Percentiles rank a stretch among this genome's conserved stretches.
Conservation (phyloP, 202 grass and related monocot species). For the Thinopyrum obtusiflorum region DNA sequence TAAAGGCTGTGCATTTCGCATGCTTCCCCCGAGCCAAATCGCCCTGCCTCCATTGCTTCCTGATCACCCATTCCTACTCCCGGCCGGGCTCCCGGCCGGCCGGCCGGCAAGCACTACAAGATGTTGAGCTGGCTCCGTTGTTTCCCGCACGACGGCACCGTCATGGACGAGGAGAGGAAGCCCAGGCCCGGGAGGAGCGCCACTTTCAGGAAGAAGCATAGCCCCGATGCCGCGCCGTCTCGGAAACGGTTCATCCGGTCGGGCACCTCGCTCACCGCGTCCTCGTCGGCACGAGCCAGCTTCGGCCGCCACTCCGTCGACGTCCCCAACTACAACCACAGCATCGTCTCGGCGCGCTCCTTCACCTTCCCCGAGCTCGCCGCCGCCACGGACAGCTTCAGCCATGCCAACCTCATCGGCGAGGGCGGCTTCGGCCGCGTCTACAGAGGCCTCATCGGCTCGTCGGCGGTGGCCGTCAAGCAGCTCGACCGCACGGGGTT, state of each 20-base stretch:
- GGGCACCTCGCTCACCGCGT: neutral
- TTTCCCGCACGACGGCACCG: conserved; percentile 31
- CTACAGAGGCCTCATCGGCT: conserved; percentile 28
- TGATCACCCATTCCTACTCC: conserved; percentile 2
- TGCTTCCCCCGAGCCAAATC: neutral
- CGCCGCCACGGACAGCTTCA: conserved; percentile 35
- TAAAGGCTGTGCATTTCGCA: conserved; percentile 12
- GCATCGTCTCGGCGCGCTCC: conserved; percentile 17
- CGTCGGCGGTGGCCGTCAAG: conserved; percentile 39
- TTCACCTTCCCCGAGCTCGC: conserved; percentile 47
- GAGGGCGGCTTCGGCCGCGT: conserved; percentile 57
- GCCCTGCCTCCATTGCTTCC: conserved; percentile 14
- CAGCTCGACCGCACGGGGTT: conserved; percentile 36
- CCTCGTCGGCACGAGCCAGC: neutral
- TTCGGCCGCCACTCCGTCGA: neutral
- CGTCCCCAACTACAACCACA: neutral
- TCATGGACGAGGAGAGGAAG: conserved; percentile 22
- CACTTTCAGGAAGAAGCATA: conserved; percentile 17
- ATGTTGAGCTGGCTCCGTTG: conserved; percentile 50
- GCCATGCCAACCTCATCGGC: conserved; percentile 34
- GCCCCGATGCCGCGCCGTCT: neutral
- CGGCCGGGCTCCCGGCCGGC: conserved; percentile 16
- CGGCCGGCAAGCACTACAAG: neutral
- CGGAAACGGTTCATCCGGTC: neutral
- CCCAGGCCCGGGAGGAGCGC: neutral